Evolutionary conservation across 73 alveolate genomes (phyloP).

Genomic region (Symbiodinium pilosum): DNA sequence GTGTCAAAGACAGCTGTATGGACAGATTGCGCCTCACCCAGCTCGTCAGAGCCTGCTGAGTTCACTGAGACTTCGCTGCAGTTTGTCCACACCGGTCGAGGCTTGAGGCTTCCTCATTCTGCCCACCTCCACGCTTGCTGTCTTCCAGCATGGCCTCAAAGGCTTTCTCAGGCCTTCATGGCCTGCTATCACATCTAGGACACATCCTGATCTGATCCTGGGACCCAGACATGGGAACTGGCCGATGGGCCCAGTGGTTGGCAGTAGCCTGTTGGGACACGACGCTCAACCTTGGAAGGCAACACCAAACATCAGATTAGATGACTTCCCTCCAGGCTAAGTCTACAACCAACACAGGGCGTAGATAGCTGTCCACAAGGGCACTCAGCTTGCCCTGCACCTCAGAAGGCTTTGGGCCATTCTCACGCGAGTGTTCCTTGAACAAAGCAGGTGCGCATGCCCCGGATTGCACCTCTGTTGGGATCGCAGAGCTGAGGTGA

Average conservation of each 20-base stretch:
- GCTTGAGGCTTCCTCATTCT: neutral
- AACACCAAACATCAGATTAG: too few species aligned
- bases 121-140: constrained; percentile 8
- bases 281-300: constrained; percentile 54
- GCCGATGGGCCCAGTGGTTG: constrained; percentile 2
- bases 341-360: constrained; percentile 27
- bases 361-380: constrained; percentile 71
- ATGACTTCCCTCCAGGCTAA: neutral
- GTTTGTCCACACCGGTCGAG: neutral
- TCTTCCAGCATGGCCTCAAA: constrained; percentile 57
- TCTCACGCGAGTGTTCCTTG: neutral
- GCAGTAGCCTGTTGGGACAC: constrained; percentile 79
- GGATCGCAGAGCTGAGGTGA: constrained; percentile 78
- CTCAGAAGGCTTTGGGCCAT: neutral
- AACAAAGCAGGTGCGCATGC: neutral
- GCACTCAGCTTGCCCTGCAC: constrained; percentile 80
- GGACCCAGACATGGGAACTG: constrained; percentile 16
- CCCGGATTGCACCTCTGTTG: neutral
- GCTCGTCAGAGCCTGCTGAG: neutral
- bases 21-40: too few species aligned
- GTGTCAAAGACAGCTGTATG: too few species aligned
- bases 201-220: neutral
- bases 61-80: too few species aligned
- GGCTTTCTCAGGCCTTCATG: too few species aligned
- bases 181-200: neutral